Percentiles rank a stretch among this genome's conserved stretches.
Conservation (phyloP, 768 basidiomycete species). For the Rhodotorula babjevae region DNA sequence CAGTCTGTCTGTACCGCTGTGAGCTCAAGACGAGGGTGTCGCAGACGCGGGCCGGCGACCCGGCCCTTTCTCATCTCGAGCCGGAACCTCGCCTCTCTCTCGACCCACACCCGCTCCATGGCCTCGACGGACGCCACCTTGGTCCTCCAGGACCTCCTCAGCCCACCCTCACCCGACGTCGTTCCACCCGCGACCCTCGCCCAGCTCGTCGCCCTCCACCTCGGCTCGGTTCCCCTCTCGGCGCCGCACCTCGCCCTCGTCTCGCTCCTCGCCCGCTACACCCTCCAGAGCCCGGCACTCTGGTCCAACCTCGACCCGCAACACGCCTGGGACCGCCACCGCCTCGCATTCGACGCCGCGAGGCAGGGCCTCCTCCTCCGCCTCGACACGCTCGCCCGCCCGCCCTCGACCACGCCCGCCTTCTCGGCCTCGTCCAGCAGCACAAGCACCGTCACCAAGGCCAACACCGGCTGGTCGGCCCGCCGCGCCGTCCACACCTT, state of each 20-base stretch:
- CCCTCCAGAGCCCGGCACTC: slow-evolving; percentile 15
- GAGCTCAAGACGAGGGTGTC: no score
- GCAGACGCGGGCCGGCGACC: no score
- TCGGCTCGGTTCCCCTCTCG: slow-evolving; percentile 19
- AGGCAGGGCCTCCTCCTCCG: slow-evolving; percentile 17
- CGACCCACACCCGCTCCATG: neutral
- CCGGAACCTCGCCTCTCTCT: no score
- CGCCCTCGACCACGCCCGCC: neutral
- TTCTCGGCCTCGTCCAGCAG: neutral
- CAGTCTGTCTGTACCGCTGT: no score
- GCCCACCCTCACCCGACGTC: neutral
- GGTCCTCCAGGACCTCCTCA: slow-evolving; percentile 34
- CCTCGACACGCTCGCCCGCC: slow-evolving; percentile 18
- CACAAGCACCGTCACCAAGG: fast-evolving
- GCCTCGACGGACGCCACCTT: slow-evolving; percentile 22
- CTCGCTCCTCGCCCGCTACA: slow-evolving; percentile 15
- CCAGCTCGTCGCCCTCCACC: slow-evolving; percentile 21
- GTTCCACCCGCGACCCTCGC: neutral
- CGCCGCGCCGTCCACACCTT: slow-evolving; percentile 7
- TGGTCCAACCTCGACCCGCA: neutral
- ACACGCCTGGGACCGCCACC: neutral
- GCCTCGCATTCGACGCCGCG: slow-evolving; percentile 5
- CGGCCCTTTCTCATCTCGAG: no score
- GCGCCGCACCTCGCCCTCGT: slow-evolving; percentile 19
- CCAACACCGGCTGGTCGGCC: neutral